Percentiles rank a stretch among this genome's conserved stretches.
Conservation (phyloP, 805 yeast genomes). For the Candida tammaniensis region DNA sequence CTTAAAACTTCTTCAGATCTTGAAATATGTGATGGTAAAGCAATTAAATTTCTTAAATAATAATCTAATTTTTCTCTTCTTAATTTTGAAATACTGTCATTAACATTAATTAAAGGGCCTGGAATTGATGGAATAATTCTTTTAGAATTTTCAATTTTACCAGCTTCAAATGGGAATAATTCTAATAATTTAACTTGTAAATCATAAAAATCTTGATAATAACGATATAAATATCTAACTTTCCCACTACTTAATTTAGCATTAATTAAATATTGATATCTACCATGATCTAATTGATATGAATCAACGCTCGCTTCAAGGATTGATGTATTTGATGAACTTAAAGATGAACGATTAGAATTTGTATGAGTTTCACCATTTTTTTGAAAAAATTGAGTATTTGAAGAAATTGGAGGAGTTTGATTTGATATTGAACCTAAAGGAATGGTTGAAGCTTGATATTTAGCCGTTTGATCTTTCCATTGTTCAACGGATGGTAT, state of each 20-base stretch:
- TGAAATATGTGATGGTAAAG: slow-evolving; percentile 75
- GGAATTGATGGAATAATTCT: slow-evolving; percentile 92
- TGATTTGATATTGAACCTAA: slow-evolving; percentile 47
- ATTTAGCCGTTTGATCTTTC: slow-evolving; percentile 87
- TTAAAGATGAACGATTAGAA: slow-evolving; percentile 27
- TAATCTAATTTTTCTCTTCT: slow-evolving; percentile 54
- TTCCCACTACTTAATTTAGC: slow-evolving; percentile 69
- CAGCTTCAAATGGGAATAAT: slow-evolving; percentile 89
- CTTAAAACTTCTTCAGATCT: slow-evolving; percentile 63
- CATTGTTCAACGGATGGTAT: slow-evolving; percentile 95
- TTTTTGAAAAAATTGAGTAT: slow-evolving; percentile 36
- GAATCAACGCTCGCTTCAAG: slow-evolving; percentile 74
- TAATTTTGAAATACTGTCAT: slow-evolving; percentile 61
- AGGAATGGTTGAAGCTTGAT: slow-evolving; percentile 85
- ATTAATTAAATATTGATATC: slow-evolving; percentile 81
- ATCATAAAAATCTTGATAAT: slow-evolving; percentile 94
- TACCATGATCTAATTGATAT: slow-evolving; percentile 76
- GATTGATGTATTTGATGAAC: slow-evolving; percentile 34
- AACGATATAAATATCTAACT: slow-evolving; percentile 72
- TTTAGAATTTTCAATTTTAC: slow-evolving; percentile 70
- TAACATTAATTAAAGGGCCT: slow-evolving; percentile 90
- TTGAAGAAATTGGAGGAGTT: slow-evolving; percentile 30
- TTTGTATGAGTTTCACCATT: slow-evolving; percentile 1
- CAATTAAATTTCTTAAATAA: slow-evolving; percentile 55
- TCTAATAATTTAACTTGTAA: slow-evolving; percentile 81